Percentiles rank a stretch among this genome's conserved stretches.
Evolutionary conservation across 352 stramenopile genomes (phyloP).

Genomic region (Blastocystis sp.): DNA sequence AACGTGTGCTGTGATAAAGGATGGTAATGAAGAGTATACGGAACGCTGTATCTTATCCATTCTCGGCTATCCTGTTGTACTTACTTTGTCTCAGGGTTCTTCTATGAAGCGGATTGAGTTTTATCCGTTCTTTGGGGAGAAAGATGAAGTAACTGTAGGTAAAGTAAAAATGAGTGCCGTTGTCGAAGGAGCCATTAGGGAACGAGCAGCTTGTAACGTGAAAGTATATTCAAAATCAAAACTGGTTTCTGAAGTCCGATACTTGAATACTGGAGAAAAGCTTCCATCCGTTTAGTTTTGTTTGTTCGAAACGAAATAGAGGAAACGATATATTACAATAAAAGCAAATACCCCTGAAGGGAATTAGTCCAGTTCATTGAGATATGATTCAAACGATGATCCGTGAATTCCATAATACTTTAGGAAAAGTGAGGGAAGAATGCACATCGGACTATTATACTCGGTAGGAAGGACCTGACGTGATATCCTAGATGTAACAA

Average conservation of each 20-base stretch:
- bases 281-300: no score
- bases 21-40: not conserved
- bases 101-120: no score
- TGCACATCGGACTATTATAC: not conserved
- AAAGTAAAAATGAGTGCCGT: no score
- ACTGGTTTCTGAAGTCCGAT: not conserved
- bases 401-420: conserved; percentile 22
- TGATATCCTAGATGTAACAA: not conserved
- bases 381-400: not conserved
- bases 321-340: not conserved
- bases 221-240: no score
- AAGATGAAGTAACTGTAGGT: no score
- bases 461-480: not conserved
- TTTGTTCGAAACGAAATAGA: not conserved
- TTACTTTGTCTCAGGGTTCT: no score
- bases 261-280: not conserved
- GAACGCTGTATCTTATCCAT: not conserved
- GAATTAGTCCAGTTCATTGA: conserved; percentile 28
- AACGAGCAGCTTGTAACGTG: no score
- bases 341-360: not conserved
- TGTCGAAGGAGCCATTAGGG: no score
- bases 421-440: conserved; percentile 7
- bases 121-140: no score
- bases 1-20: not conserved
- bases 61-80: no score